Evolutionary conservation across 768 basidiomycete genomes (phyloP), one percentile per base, ranked within the genome.

Genomic region (Tricholoma flavovirens): DNA sequence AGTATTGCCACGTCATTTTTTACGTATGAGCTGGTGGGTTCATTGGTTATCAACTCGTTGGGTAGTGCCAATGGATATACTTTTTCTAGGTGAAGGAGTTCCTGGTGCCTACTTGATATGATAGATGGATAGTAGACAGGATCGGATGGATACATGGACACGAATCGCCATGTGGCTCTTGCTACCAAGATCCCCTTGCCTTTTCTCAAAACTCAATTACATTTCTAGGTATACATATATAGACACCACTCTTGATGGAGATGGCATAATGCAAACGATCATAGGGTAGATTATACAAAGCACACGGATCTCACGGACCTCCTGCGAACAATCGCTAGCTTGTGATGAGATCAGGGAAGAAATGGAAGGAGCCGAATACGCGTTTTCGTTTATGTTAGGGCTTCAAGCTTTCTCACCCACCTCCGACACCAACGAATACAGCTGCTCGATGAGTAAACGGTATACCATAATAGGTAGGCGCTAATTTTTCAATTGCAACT

Each of bases 1-100:
- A 90, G 88, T 66, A 93, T 93, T 57, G 89, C 91, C 33, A 93
- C 87, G 35, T 87, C 86, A 30, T 91, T 92, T 67, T 90, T 88
- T 75, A 87, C 83, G 11, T 91, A 92, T 70, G 90, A 92, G 71
- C 66, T 89, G 62, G 80, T 76, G 53, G 57, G 69, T 70, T 21
- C 21, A 19, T 48, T 46, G 22, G 8, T 54, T 24, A 17, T 56
- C 12, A 7, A 26, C 48, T 52, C 11, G 12, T 33, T 38, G 32
- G 22, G 40, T 57, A 17, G 58, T 57, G 40, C 49, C 46, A 51
- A 49, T 58, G 26, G 54, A 42, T 22, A 2, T 7, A 42, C 2
- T 2, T 32, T 12, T 17, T 22, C 5, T 40, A 70, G 69, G 69
- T 71, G 38, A 73, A 71, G 57, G 71, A 73, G 43, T 64, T 73